Evolutionary conservation across 1,284 basidiomycete species (phyloP).

Genomic region (Marasmius oreades): DNA sequence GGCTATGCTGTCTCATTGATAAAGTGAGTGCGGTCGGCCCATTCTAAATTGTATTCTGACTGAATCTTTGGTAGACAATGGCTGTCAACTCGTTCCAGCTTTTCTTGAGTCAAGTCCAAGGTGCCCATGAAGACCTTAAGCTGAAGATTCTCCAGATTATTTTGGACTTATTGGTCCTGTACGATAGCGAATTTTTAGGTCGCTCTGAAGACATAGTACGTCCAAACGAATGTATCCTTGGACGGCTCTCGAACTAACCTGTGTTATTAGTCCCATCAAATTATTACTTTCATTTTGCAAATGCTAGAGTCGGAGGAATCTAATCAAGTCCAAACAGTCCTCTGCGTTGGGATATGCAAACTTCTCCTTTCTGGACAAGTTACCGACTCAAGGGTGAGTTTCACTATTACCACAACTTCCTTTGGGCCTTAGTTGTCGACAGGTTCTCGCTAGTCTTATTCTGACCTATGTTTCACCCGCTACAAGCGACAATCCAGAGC

Average conservation of each 20-base stretch:
- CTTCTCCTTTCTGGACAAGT: conserved; percentile 85
- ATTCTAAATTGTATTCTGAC: conserved; percentile 1
- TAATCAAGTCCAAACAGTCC: conserved; percentile 73
- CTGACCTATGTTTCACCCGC: conserved; percentile 87
- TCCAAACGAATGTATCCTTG: conserved; percentile 8
- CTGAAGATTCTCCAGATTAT: conserved; percentile 82
- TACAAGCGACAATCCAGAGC: conserved; percentile 80
- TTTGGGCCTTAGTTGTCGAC: conserved; percentile 1
- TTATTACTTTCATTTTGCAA: conserved; percentile 75
- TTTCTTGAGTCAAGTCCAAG: conserved; percentile 83
- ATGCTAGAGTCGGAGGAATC: conserved; percentile 75
- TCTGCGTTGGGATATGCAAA: conserved; percentile 87
- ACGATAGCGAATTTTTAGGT: conserved; percentile 76
- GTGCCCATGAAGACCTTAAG: conserved; percentile 75
- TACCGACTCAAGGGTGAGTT: conserved; percentile 64
- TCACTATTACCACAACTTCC: not conserved
- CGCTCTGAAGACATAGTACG: conserved; percentile 51
- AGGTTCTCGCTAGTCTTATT: conserved; percentile 81
- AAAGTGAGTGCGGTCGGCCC: conserved; percentile 35
- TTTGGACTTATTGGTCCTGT: conserved; percentile 90
- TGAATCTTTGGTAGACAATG: conserved; percentile 52
- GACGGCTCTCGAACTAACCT: not conserved
- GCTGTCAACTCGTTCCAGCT: conserved; percentile 89
- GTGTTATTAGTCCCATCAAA: conserved; percentile 54
- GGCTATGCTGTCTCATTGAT: conserved; percentile 90